A percentile compares a stretch with the other conserved stretches of the same genome.
These are phyloP conservation scores for Skeletonema tropicum DNA, from an alignment of 108 stramenopile genomes.

Conservation along the genomic window DNA sequence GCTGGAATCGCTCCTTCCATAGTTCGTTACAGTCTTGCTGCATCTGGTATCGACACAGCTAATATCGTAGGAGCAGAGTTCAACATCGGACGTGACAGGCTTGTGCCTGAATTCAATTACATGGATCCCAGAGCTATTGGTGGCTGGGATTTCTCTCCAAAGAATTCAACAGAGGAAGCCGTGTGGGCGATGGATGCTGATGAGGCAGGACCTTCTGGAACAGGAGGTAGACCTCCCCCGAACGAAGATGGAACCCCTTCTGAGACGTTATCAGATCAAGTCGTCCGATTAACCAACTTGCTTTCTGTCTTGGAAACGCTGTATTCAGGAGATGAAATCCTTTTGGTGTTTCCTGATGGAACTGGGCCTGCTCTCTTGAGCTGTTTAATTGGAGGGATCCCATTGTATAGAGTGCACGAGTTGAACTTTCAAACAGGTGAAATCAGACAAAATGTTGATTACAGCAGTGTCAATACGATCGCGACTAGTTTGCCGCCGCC, in stretches of 20 bases:
- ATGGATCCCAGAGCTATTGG: conserved; percentile 84
- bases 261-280: conserved; percentile 76
- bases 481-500: conserved; percentile 17
- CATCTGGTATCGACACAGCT: conserved; percentile 66
- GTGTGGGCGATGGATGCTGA: conserved; percentile 73
- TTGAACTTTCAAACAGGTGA: conserved; percentile 73
- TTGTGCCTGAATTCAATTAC: conserved; percentile 84
- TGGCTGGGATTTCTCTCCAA: conserved; percentile 64
- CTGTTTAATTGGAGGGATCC: conserved; percentile 81
- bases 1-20: conserved; percentile 54
- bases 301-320: conserved; percentile 73
- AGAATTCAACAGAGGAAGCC: conserved; percentile 56
- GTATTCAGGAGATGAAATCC: conserved; percentile 76
- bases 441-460: conserved; percentile 61
- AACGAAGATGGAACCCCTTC: conserved; percentile 86
- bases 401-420: conserved; percentile 66
- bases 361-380: conserved; percentile 76
- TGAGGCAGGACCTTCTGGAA: conserved; percentile 67
- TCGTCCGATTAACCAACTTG: conserved; percentile 71
- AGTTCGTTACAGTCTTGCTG: conserved; percentile 69
- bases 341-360: conserved; percentile 82
- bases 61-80: conserved; percentile 63
- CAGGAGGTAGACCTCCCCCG: conserved; percentile 64
- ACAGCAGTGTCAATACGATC: conserved; percentile 26
- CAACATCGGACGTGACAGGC: conserved; percentile 72